Conservation (phyloP, 2,329 filamentous ascomycete genomes). For the Cordyceps javanica region DNA sequence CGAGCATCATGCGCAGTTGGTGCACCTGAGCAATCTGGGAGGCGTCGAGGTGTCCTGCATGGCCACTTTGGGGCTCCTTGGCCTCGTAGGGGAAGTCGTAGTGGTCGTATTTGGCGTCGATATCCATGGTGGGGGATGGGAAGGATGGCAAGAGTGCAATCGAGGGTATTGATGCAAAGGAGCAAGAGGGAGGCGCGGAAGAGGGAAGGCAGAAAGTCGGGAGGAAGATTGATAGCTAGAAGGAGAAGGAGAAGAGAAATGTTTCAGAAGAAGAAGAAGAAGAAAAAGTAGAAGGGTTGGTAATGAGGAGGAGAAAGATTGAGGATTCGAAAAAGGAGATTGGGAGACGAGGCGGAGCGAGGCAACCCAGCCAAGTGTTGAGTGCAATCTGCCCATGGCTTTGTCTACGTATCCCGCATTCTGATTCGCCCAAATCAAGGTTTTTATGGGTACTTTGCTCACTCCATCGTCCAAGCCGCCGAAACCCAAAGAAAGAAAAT, state of each 20-base stretch:
- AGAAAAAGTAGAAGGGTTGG: no score
- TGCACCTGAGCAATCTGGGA: constrained; percentile 85
- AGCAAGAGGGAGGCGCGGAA: not conserved
- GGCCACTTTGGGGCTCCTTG: constrained; percentile 63
- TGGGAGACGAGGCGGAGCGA: constrained; percentile 11
- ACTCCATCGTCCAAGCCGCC: no score
- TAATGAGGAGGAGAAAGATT: not conserved
- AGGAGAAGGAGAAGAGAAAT: not conserved
- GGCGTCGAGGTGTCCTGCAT: constrained; percentile 79
- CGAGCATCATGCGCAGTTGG: constrained; percentile 79
- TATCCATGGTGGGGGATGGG: constrained; percentile 38
- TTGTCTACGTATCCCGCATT: no score
- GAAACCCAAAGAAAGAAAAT: no score
- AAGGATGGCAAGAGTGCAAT: constrained; percentile 3
- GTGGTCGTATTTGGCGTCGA: constrained; percentile 90
- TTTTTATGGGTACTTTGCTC: no score
- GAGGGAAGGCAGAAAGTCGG: not conserved
- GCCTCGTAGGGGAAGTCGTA: constrained; percentile 87
- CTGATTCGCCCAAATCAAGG: no score
- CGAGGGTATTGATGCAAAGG: constrained; percentile 2
- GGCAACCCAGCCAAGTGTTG: not conserved
- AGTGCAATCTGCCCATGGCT: not conserved
- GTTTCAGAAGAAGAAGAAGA: constrained; percentile 14
- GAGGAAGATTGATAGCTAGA: not conserved
- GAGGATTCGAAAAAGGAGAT: not conserved